Base-by-base conservation (phyloP, 169 alveolate species). In the Cystoisospora suis region DNA sequence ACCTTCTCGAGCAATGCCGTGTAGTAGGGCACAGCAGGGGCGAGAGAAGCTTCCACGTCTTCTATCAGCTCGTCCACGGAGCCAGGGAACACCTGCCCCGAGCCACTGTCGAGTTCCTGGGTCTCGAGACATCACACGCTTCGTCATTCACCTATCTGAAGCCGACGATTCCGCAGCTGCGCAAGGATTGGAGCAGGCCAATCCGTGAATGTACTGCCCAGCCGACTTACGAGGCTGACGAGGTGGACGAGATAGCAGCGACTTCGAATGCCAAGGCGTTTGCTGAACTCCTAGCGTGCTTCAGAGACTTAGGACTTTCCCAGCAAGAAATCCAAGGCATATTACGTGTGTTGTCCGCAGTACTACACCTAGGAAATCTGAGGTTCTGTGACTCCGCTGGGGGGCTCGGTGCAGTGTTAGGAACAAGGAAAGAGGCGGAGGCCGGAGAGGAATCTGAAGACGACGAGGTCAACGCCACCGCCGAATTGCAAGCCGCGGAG, bases 31-130 rank as follows among this genome's bases (percentile, higher is more conserved):
- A 90, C 38, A 42, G 81, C 9, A 92, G 93, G 80, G 96, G 93
- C 56, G 99, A 98, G 93, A 94, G 99, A 58, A 97, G 97, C 58
- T 98, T 96, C 91, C 99, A 98, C 94, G 97, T 98, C 32, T 98
- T 98, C 94, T 98, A 98, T 95, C 99, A 98, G 93, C 93, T 98
- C 17, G 75, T 97, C 40, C 93, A 96, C 87, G 99, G 99, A 32
- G 98, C 98, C 27, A 89, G 90, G 3, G n/a, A 42, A 45, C 34
- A 5, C n/a, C 77, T 65, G 42, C 34, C 77, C 5, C 77, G 45
- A 12, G 77, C 9, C 45, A 32, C 34, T 20, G 4, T 1, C 45
- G 40, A 36, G 44, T 36, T 32, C 45, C 77, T 65, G 42, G 45
- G 36, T 4, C 42, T 65, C 36, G n/a, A 36, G n/a, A 6, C 77